These are phyloP conservation scores for Zangia roseola DNA, from an alignment of 768 basidiomycete genomes.

Conservation along the genomic window DNA sequence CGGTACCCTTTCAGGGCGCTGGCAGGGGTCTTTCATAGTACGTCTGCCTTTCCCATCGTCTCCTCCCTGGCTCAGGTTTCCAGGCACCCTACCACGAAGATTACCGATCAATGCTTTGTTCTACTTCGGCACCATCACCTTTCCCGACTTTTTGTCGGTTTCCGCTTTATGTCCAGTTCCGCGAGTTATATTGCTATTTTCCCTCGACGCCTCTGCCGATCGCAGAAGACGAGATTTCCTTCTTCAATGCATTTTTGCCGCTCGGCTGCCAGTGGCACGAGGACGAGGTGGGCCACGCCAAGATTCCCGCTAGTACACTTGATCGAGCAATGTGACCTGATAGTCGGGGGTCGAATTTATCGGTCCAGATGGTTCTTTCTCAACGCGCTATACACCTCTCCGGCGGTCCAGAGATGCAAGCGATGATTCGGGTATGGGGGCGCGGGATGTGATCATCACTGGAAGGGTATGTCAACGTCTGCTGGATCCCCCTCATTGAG, in stretches of 20 bases:
- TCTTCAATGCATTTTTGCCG: constrained; percentile 49
- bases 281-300: constrained; percentile 20
- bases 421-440: constrained; percentile 15
- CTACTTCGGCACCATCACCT: constrained; percentile 32
- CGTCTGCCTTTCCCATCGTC: constrained; percentile 11
- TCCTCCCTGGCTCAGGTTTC: constrained; percentile 2
- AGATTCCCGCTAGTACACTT: background rate
- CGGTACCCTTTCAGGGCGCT: constrained; percentile 46
- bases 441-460: constrained; percentile 51
- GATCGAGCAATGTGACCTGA: background rate
- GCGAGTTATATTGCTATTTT: constrained; percentile 46
- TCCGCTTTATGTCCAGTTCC: constrained; percentile 48
- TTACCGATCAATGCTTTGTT: constrained; percentile 39
- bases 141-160: constrained; percentile 39
- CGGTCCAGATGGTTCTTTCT: constrained; percentile 36
- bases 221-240: constrained; percentile 35
- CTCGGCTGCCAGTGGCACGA: constrained; percentile 35
- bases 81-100: constrained; percentile 41
- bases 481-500: background rate
- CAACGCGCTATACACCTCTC: constrained; percentile 39
- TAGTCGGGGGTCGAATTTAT: constrained; percentile 32
- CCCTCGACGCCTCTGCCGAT: constrained; percentile 34
- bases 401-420: constrained; percentile 10
- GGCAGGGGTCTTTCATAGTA: constrained; percentile 52
- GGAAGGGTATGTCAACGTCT: constrained; percentile 41